A percentile compares a stretch with the other conserved stretches of the same genome.
Conservation (phyloP, 129 eudicot species). For the Oenanthe sinensis region DNA sequence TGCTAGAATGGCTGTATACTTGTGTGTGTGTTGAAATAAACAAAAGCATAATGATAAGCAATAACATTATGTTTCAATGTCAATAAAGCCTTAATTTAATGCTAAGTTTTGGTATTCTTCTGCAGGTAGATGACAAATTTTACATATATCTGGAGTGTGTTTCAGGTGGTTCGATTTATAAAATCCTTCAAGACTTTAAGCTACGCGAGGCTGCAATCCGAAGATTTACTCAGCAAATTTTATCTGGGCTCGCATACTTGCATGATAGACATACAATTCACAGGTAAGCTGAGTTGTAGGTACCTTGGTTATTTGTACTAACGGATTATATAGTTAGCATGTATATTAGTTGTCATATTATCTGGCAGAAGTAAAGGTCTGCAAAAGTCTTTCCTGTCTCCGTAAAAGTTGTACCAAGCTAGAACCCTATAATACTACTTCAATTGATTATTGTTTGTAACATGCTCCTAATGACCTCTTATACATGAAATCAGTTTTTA, state of each 20-base stretch:
- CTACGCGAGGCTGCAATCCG: constrained; percentile 58
- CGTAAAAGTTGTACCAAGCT: not conserved
- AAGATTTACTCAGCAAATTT: constrained; percentile 48
- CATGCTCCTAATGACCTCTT: not conserved
- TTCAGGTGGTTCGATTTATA: constrained; percentile 74
- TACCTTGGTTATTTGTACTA: not conserved
- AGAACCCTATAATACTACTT: not conserved
- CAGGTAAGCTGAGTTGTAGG: constrained; percentile 25
- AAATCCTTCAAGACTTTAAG: constrained; percentile 52
- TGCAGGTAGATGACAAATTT: constrained; percentile 57
- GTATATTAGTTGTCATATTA: not conserved
- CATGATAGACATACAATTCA: constrained; percentile 59
- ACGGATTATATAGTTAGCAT: not conserved
- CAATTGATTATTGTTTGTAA: not conserved
- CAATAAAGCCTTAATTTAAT: not conserved
- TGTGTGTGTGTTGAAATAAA: not conserved
- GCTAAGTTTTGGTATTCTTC: constrained; percentile 10
- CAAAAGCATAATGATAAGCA: not conserved
- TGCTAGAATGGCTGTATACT: not conserved
- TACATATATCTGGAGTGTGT: constrained; percentile 68
- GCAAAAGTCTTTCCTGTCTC: not conserved
- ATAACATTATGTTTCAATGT: not conserved
- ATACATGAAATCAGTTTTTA: not conserved
- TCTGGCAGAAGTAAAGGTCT: not conserved
- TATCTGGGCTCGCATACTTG: constrained; percentile 61